Percentiles rank a stretch among this genome's conserved stretches.
These are phyloP conservation scores for Melanogaster broomeanus DNA, from an alignment of 768 basidiomycete genomes.

Conservation along the genomic window DNA sequence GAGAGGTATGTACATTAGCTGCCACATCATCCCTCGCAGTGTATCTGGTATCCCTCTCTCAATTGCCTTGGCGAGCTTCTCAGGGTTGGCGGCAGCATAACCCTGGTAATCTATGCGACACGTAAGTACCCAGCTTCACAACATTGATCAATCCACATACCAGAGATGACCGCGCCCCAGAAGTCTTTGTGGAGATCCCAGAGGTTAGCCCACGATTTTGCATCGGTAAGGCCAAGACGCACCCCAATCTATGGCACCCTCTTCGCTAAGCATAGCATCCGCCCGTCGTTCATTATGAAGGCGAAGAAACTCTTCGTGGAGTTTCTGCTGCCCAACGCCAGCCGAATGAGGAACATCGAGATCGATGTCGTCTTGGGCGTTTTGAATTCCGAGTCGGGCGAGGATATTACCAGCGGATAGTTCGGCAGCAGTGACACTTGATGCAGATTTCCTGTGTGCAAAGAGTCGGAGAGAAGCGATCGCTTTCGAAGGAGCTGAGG, in stretches of 20 bases:
- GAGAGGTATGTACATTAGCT: slow-evolving; percentile 69
- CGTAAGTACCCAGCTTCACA: slow-evolving; percentile 5
- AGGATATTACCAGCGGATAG: slow-evolving; percentile 49
- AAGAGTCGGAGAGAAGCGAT: slow-evolving; percentile 25
- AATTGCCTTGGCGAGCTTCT: slow-evolving; percentile 84
- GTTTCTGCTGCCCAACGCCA: slow-evolving; percentile 64
- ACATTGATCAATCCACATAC: slow-evolving; percentile 38
- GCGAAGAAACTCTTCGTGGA: slow-evolving; percentile 77
- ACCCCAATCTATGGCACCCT: slow-evolving; percentile 77
- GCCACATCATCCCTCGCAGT: slow-evolving; percentile 94
- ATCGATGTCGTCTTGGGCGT: slow-evolving; percentile 40
- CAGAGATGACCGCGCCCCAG: slow-evolving; percentile 93
- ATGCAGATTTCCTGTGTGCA: slow-evolving; percentile 64
- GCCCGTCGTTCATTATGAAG: slow-evolving; percentile 58
- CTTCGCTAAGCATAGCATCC: slow-evolving; percentile 38
- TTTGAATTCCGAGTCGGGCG: slow-evolving; percentile 52
- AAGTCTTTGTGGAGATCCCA: slow-evolving; percentile 57
- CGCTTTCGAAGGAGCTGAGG: slow-evolving; percentile 21
- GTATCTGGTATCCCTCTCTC: slow-evolving; percentile 89
- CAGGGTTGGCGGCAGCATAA: slow-evolving; percentile 78
- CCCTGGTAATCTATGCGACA: slow-evolving; percentile 74
- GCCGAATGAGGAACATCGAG: slow-evolving; percentile 45
- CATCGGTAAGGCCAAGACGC: slow-evolving; percentile 18
- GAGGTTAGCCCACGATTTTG: slow-evolving; percentile 5
- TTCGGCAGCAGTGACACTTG: slow-evolving; percentile 50